These are phyloP conservation scores for Xerocomus cyaneibrunnescens DNA, from an alignment of 1,284 basidiomycete species.

Conservation along the genomic window DNA sequence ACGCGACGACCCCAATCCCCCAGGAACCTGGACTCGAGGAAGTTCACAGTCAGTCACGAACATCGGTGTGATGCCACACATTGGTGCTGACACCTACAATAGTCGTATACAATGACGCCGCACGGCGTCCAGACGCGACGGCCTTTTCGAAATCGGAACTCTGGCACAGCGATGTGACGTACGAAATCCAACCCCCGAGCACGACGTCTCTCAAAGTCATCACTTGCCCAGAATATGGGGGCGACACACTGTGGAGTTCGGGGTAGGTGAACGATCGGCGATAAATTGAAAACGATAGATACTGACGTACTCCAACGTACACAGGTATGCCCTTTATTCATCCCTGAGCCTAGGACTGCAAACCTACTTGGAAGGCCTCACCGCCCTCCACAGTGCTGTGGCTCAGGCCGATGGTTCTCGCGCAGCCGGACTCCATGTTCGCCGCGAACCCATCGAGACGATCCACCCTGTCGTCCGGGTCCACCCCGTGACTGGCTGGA, in stretches of 20 bases:
- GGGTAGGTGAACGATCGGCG: constrained; percentile 40
- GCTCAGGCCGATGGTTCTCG: constrained; percentile 67
- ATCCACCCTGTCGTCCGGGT: constrained; percentile 68
- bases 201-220: constrained; percentile 69
- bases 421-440: constrained; percentile 62
- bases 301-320: constrained; percentile 10
- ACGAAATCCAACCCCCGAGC: constrained; percentile 74
- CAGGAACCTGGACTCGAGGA: constrained; percentile 71
- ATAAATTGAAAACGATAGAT: background rate
- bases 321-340: constrained; percentile 66
- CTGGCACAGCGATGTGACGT: constrained; percentile 83
- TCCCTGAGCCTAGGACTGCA: constrained; percentile 68
- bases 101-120: constrained; percentile 71
- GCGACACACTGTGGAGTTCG: constrained; percentile 71
- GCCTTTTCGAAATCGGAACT: constrained; percentile 76
- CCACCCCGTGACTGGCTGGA: constrained; percentile 81
- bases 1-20: constrained; percentile 78
- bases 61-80: background rate
- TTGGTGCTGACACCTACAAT: constrained; percentile 10
- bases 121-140: constrained; percentile 65
- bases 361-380: constrained; percentile 63
- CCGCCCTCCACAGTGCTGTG: constrained; percentile 66
- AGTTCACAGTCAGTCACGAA: constrained; percentile 60
- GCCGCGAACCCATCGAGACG: constrained; percentile 68
- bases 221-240: constrained; percentile 62